Conservation (phyloP, 75 land plant genomes). For the Gnetum montanum region DNA sequence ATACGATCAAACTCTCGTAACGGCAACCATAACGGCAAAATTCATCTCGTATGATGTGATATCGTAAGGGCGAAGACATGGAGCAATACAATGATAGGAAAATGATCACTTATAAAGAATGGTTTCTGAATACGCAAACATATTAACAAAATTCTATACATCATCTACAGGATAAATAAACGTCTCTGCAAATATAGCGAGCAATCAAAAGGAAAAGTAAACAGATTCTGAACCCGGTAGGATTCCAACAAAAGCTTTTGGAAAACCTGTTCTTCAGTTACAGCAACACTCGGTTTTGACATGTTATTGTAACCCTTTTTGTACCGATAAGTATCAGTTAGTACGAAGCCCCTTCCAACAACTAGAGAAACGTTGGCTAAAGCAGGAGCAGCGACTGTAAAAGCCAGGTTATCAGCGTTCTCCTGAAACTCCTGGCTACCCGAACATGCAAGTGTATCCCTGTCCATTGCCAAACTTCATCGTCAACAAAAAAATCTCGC, state of each 20-base stretch:
- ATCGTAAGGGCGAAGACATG: no score
- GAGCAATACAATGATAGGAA: not conserved
- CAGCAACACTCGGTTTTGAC: not conserved
- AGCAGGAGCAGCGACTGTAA: conserved; percentile 38
- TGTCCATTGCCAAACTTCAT: conserved; percentile 12
- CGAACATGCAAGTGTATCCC: conserved; percentile 16
- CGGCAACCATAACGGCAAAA: no score
- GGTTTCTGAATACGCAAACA: no score
- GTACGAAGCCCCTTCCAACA: conserved; percentile 22
- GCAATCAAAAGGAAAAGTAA: conserved; percentile 5
- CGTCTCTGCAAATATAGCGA: conserved; percentile 3
- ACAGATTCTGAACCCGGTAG: not conserved
- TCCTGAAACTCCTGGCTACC: not conserved
- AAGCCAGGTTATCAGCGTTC: conserved; percentile 15
- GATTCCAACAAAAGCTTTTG: conserved; percentile 3
- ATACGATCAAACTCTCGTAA: no score
- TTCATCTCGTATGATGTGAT: no score
- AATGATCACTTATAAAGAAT: no score
- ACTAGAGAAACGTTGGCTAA: conserved; percentile 47
- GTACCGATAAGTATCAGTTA: not conserved
- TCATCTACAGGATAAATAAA: conserved; percentile 4
- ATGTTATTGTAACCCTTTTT: not conserved
- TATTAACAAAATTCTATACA: not conserved
- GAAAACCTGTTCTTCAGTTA: not conserved
- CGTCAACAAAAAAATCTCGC: not conserved